These are phyloP conservation scores for Aspergillus thermomutatus DNA, from an alignment of 2,329 filamentous ascomycete species.

Conservation along the genomic window DNA sequence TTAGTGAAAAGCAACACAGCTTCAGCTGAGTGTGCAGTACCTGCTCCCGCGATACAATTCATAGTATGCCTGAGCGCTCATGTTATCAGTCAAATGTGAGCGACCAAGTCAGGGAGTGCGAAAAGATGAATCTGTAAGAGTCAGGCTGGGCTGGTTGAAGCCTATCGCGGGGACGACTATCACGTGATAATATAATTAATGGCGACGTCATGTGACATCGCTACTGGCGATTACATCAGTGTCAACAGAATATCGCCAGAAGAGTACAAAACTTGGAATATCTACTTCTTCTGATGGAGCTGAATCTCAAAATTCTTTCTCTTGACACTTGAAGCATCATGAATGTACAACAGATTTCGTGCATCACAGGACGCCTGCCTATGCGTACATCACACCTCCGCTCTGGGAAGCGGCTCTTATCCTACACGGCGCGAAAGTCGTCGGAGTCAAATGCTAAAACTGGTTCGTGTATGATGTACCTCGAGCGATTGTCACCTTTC, in stretches of 20 bases:
- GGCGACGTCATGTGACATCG: not conserved
- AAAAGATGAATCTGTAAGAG: conserved; percentile 3
- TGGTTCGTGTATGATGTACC: conserved; percentile 1
- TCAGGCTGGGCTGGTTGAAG: not conserved
- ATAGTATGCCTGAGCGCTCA: conserved; percentile 64
- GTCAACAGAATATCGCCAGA: not conserved
- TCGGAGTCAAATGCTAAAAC: not conserved
- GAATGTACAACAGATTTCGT: not conserved
- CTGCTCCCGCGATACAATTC: conserved; percentile 98
- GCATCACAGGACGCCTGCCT: not conserved
- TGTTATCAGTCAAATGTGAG: conserved; percentile 24
- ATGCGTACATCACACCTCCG: not conserved
- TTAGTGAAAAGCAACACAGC: conserved; percentile 5
- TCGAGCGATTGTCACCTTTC: not conserved
- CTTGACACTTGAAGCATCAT: not conserved
- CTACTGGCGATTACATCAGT: not conserved
- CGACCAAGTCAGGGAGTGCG: conserved; percentile 5
- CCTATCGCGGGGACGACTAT: not conserved
- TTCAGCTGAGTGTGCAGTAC: conserved; percentile 51
- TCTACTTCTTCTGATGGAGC: not conserved
- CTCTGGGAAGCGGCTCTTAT: not conserved
- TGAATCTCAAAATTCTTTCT: not conserved
- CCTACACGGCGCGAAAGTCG: not conserved
- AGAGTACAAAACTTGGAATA: not conserved
- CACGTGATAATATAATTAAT: conserved; percentile 14